phyloP scores from a whole-genome alignment of 306 rosid genomes.

The Senna tora region DNA sequence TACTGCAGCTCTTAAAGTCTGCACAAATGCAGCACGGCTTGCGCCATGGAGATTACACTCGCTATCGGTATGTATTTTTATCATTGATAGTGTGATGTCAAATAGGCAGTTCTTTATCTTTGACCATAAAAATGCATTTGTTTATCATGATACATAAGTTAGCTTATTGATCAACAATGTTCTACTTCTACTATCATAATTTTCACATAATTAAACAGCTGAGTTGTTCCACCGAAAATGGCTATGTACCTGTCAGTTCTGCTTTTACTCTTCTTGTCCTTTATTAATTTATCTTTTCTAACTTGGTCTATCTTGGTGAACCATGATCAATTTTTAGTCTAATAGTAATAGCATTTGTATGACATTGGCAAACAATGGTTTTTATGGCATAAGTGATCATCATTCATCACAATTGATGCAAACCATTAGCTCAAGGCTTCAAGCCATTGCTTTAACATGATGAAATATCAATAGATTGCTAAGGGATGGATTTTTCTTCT shows the following conservation, averaged over 20 bases:
- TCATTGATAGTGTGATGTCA: background rate
- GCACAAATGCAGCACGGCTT: conserved; percentile 98
- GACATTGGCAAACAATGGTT: background rate
- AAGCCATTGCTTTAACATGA: conserved; percentile 3
- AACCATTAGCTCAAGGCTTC: background rate
- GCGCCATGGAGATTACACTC: conserved; percentile 93
- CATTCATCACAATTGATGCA: background rate
- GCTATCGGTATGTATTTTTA: conserved; percentile 64
- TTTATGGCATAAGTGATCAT: conserved; percentile 10
- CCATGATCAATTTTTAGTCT: background rate
- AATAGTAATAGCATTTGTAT: background rate
- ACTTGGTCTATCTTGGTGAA: conserved; percentile 22
- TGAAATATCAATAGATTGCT: conserved; percentile 26
- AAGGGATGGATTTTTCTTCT: background rate
- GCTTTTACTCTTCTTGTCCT: background rate
- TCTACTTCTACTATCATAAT: background rate
- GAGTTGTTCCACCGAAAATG: conserved; percentile 13
- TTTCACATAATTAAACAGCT: conserved; percentile 10
- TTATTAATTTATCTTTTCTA: conserved; percentile 16
- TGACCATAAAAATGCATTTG: no score
- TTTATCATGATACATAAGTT: background rate
- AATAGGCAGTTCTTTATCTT: background rate
- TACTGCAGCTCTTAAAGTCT: conserved; percentile 89
- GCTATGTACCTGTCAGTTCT: background rate
- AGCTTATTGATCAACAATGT: background rate